Evolutionary conservation across 257 asterid genomes (phyloP).

Genomic region (Agastache rugosa): DNA sequence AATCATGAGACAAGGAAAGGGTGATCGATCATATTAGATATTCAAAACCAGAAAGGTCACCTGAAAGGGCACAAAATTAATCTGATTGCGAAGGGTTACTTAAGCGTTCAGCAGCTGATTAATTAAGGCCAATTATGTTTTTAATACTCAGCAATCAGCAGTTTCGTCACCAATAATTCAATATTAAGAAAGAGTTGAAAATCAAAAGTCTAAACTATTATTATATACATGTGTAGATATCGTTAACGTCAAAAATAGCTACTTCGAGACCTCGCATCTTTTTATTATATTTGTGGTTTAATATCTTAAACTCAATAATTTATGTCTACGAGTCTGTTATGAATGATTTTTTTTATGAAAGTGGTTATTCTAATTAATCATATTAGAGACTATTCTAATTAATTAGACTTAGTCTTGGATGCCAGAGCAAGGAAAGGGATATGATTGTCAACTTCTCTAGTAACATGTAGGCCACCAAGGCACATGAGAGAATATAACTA

Average conservation of each 20-base stretch:
- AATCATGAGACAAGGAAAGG: not conserved
- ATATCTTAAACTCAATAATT: not conserved
- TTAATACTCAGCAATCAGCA: not conserved
- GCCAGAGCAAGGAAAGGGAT: not conserved
- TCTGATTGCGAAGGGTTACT: slow-evolving; percentile 22
- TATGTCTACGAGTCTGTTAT: not conserved
- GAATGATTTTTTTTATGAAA: not conserved
- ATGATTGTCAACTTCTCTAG: slow-evolving; percentile 19
- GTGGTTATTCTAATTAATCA: not conserved
- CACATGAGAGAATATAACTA: not conserved
- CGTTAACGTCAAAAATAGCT: not conserved
- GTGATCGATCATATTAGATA: not conserved
- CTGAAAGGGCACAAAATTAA: slow-evolving; percentile 12
- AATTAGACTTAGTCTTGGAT: not conserved
- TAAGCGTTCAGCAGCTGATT: slow-evolving; percentile 5
- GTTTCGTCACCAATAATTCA: not conserved
- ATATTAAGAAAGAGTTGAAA: slow-evolving; percentile 14
- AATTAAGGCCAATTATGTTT: not conserved
- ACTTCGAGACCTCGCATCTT: slow-evolving; percentile 25
- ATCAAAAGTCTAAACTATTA: not conserved
- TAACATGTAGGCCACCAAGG: slow-evolving; percentile 13
- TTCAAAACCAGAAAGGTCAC: slow-evolving; percentile 24
- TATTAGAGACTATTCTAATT: not conserved
- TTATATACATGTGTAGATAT: not conserved
- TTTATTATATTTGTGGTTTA: not conserved